A percentile compares a stretch with the other conserved stretches of the same genome.
Evolutionary conservation across 768 basidiomycete genomes (phyloP).

Genomic region (Mycena latifolia): DNA sequence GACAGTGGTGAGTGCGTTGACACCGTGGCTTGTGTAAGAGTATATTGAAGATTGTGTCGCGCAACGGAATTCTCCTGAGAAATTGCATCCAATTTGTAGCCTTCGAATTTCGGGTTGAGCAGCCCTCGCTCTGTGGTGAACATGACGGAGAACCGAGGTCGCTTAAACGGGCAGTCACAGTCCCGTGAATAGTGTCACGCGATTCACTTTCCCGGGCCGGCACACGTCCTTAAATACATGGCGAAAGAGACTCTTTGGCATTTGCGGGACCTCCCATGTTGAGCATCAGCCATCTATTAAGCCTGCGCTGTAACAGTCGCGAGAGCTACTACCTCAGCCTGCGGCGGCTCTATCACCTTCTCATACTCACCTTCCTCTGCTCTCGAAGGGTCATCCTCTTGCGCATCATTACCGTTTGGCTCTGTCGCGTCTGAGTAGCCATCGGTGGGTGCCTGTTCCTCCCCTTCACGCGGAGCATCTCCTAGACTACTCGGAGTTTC

Average conservation of each 20-base stretch:
- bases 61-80: slow-evolving; percentile 67
- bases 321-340: background rate
- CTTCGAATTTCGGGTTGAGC: slow-evolving; percentile 87
- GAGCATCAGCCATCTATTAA: background rate
- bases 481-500: background rate
- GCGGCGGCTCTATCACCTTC: slow-evolving; percentile 13
- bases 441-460: background rate
- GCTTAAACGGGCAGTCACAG: too few species aligned
- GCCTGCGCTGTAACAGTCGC: slow-evolving; percentile 2
- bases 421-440: background rate
- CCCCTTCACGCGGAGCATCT: background rate
- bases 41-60: slow-evolving; percentile 63
- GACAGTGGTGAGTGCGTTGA: slow-evolving; percentile 74
- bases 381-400: slow-evolving; percentile 21
- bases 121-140: slow-evolving; percentile 58
- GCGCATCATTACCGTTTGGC: slow-evolving; percentile 12
- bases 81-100: slow-evolving; percentile 79
- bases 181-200: background rate
- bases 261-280: too few species aligned
- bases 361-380: slow-evolving; percentile 21
- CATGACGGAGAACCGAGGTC: too few species aligned
- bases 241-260: too few species aligned
- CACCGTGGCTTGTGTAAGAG: slow-evolving; percentile 71
- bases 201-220: too few species aligned
- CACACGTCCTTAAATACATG: too few species aligned